Evolutionary conservation across 2,329 filamentous ascomycete genomes (phyloP), one percentile per base, ranked within the genome.

Genomic region (Botrytis elliptica): DNA sequence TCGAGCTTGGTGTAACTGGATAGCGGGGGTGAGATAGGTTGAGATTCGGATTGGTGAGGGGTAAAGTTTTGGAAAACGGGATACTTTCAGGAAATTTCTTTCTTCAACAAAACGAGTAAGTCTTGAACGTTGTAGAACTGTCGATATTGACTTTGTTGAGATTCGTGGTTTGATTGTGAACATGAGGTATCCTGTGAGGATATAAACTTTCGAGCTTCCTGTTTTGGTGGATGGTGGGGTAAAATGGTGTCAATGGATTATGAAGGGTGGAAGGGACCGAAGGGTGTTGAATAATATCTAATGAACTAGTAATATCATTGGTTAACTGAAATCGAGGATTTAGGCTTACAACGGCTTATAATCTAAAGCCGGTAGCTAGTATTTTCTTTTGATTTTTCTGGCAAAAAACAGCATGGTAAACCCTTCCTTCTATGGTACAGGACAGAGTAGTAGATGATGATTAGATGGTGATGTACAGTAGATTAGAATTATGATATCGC

Each of bases 1-100:
- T 72, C 85, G 88, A 80, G 88, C 86, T 86, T 91, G 89, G 79
- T 90, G 88, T 33, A 74, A 63, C 9, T 77, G 74, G 59, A 78
- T 74, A 42, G 78, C 70, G 46, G 78, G 73, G 44, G 77, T 79
- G n/a, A 81, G 77, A 68, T 81, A 81, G 44, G 66, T 74, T 46
- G 71, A 42, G 67, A 62, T 73, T 29, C 57, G 71, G 29, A 66
- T 64, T 38, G 20, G 22, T 25, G 67, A 64, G 22, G 44, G 72
- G 29, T 73, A 42, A 18, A 10, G 29, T 18, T 40, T 40, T 52
- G 64, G 42, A 36, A 69, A 42, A 49, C 8, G 60, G 40, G 42
- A 49, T 22, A 52, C 64, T 29, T 69, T 62, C 25, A 42, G 18
- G 20, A 25, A 38, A n/a, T 55, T 18, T 69, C 5, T 20, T 42